Evolutionary conservation across 1,139 yeast genomes (phyloP).

Genomic region (Suhomyces kunorum): DNA sequence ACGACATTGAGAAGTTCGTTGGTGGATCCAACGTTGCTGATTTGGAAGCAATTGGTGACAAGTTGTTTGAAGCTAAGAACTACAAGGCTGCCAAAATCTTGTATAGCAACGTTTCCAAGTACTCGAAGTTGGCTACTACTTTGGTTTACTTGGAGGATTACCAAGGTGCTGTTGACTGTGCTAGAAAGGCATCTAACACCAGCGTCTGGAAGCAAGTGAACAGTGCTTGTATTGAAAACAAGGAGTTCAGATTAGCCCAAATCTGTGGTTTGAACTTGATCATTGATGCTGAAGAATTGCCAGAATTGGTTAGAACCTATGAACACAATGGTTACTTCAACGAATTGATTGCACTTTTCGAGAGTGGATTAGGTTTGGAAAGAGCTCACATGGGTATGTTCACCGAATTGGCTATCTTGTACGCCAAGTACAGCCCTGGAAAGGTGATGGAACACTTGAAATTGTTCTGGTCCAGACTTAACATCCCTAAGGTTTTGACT

Average conservation of each 20-base stretch:
- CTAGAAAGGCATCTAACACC: constrained; percentile 94
- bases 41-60: constrained; percentile 89
- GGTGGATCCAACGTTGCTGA: constrained; percentile 92
- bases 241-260: constrained; percentile 95
- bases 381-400: constrained; percentile 99
- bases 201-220: constrained; percentile 97
- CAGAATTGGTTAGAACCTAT: constrained; percentile 83
- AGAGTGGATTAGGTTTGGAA: constrained; percentile 93
- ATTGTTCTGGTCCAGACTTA: constrained; percentile 96
- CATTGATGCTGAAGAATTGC: constrained; percentile 95
- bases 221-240: constrained; percentile 92
- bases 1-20: constrained; percentile 83
- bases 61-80: constrained; percentile 75
- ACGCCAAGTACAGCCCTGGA: constrained; percentile 87
- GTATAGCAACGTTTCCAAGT: constrained; percentile 83
- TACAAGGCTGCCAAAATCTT: constrained; percentile 92
- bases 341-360: constrained; percentile 88
- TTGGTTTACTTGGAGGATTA: constrained; percentile 88
- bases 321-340: constrained; percentile 90
- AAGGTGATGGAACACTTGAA: constrained; percentile 96
- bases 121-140: constrained; percentile 94
- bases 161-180: constrained; percentile 97
- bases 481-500: constrained; percentile 93
- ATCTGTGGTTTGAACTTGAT: constrained; percentile 97
- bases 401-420: constrained; percentile 89